Conservation (phyloP, 352 stramenopile genomes). For the Globisporangium polare region DNA sequence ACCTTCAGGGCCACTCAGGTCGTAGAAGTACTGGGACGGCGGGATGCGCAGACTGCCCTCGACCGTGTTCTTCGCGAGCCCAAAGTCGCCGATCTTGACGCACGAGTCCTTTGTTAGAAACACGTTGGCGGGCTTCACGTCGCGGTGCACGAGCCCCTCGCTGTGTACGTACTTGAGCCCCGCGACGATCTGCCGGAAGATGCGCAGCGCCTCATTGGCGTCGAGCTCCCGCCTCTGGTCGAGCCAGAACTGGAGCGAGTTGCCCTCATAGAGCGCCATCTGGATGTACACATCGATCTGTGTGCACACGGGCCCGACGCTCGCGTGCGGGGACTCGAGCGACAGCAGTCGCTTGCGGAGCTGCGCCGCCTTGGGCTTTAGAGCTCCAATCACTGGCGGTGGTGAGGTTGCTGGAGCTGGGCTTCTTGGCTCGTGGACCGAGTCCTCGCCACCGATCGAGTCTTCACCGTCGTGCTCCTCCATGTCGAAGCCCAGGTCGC, state of each 20-base stretch:
- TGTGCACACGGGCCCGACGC: constrained; percentile 37
- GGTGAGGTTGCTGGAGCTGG: background rate
- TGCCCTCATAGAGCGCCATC: constrained; percentile 93
- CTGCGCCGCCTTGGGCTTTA: background rate
- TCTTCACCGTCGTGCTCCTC: constrained; percentile 10
- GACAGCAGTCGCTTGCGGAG: constrained; percentile 13
- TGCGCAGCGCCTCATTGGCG: constrained; percentile 47
- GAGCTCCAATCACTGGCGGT: background rate
- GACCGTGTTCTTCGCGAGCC: constrained; percentile 68
- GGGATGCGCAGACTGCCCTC: constrained; percentile 53
- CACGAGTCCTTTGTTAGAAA: constrained; percentile 71
- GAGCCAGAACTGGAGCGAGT: constrained; percentile 83
- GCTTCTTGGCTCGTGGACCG: background rate
- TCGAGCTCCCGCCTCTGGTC: constrained; percentile 45
- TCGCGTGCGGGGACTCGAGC: constrained; percentile 17
- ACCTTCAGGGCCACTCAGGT: constrained; percentile 20
- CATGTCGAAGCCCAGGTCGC: constrained; percentile 62
- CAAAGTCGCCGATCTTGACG: constrained; percentile 85
- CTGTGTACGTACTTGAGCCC: constrained; percentile 77
- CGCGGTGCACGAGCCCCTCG: constrained; percentile 67
- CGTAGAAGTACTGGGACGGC: constrained; percentile 46
- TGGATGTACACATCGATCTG: constrained; percentile 90
- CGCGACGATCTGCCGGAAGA: constrained; percentile 70
- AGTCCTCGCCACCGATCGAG: background rate
- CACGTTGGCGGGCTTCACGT: constrained; percentile 82